Evolutionary conservation across 257 asterid species (phyloP).

Genomic region (Cordia subcordata): DNA sequence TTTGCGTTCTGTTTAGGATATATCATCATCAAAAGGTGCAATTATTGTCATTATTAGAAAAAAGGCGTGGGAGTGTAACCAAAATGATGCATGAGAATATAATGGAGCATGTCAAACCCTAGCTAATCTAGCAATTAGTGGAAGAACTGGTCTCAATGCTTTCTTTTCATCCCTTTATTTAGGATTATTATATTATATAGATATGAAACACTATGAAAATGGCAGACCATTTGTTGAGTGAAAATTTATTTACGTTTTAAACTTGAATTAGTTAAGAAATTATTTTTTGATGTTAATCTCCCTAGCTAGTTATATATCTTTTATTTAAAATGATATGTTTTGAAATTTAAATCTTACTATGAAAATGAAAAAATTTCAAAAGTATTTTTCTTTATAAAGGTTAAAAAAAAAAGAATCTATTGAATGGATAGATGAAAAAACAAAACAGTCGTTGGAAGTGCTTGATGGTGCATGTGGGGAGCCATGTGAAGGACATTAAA

Average conservation of each 20-base stretch:
- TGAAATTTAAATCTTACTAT: no score
- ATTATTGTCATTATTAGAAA: constrained; percentile 6
- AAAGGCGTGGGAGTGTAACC: not conserved
- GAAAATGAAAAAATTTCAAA: not conserved
- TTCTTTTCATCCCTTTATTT: not conserved
- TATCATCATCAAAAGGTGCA: constrained; percentile 3
- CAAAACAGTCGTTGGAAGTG: constrained; percentile 11
- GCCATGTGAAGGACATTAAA: constrained; percentile 68
- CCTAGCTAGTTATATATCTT: not conserved
- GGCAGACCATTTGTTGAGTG: not conserved
- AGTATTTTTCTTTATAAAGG: no score
- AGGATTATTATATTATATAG: not conserved
- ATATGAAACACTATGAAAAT: no score
- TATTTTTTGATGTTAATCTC: no score
- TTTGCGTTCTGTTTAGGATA: no score
- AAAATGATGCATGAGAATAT: constrained; percentile 9
- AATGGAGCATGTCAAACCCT: not conserved
- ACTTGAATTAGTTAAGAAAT: no score
- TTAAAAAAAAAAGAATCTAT: constrained; percentile 1
- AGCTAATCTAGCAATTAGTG: not conserved
- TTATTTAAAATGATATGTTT: no score
- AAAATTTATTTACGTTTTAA: not conserved
- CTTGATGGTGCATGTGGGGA: constrained; percentile 39
- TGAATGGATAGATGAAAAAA: constrained; percentile 7
- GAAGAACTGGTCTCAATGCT: not conserved